Conservation (phyloP, 164 flowering plant genomes). For the Liriodendron chinense region DNA sequence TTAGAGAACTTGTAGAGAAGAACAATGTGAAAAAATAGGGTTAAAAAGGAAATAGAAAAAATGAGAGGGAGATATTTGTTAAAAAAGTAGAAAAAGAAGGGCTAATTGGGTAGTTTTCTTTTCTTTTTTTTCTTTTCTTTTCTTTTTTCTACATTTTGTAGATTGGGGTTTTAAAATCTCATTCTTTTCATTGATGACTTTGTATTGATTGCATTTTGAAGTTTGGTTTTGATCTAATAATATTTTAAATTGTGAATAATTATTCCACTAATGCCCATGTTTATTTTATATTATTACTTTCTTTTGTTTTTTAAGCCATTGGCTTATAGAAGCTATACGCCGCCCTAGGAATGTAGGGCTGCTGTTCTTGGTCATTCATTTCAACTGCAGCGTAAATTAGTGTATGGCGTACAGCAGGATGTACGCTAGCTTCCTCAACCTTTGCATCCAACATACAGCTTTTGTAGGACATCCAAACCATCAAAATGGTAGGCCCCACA, state of each 20-base stretch:
- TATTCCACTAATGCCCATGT: conserved; percentile 1
- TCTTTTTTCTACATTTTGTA: neutral
- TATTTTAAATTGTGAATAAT: conserved; percentile 19
- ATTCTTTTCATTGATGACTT: conserved; percentile 9
- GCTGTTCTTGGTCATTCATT: neutral
- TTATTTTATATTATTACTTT: neutral
- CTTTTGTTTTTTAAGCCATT: neutral
- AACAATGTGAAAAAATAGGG: neutral
- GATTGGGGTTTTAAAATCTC: conserved; percentile 6
- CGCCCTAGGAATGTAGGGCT: neutral
- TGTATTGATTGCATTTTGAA: conserved; percentile 6
- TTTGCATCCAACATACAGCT: neutral
- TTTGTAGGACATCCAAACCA: neutral
- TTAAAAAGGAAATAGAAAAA: neutral
- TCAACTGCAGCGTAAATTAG: neutral
- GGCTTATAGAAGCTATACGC: neutral
- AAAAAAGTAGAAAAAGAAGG: neutral
- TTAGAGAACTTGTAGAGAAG: neutral
- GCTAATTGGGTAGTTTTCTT: neutral
- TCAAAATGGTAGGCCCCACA: neutral
- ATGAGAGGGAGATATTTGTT: neutral
- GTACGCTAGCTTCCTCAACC: neutral
- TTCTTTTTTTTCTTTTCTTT: neutral
- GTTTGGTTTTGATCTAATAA: conserved; percentile 8
- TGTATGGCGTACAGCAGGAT: neutral